These are phyloP conservation scores for Cryptosporidium viatorum DNA, from an alignment of 169 alveolate species.

Conservation along the genomic window DNA sequence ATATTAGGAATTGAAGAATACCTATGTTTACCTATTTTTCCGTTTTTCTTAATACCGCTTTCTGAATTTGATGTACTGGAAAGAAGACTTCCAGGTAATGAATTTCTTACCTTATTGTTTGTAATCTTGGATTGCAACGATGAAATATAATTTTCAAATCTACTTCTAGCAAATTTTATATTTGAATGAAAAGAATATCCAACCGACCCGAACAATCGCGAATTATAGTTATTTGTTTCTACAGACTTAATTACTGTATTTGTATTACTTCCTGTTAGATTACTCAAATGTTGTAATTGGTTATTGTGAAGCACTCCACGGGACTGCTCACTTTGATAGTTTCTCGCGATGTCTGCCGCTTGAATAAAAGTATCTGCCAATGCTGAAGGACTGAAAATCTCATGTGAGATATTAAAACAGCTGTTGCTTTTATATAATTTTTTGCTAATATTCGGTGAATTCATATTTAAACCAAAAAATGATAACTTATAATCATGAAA, in stretches of 20 bases:
- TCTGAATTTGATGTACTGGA: background rate
- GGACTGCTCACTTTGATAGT: background rate
- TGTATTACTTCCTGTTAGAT: background rate
- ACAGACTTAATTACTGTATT: background rate
- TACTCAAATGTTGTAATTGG: background rate
- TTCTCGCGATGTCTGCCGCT: slow-evolving; percentile 48
- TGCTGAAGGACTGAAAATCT: slow-evolving; percentile 8
- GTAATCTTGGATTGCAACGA: slow-evolving; percentile 31
- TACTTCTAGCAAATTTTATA: slow-evolving; percentile 31
- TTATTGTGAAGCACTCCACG: background rate
- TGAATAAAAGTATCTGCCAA: slow-evolving; percentile 42
- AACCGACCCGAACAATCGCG: slow-evolving; percentile 7
- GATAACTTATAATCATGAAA: background rate
- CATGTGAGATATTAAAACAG: background rate
- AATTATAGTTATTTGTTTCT: slow-evolving; percentile 2
- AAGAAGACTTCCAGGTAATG: slow-evolving; percentile 23
- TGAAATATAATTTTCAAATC: slow-evolving; percentile 31
- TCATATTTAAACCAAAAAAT: slow-evolving; percentile 54
- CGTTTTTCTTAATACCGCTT: background rate
- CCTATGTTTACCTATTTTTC: background rate
- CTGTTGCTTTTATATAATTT: background rate
- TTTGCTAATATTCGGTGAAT: slow-evolving; percentile 19
- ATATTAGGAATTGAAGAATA: background rate
- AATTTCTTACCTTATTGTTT: slow-evolving; percentile 3
- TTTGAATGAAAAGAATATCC: slow-evolving; percentile 29